Evolutionary conservation across 2,329 filamentous ascomycete species (phyloP), one percentile per base, ranked within the genome.

Genomic region (Aspergillus neoniger): DNA sequence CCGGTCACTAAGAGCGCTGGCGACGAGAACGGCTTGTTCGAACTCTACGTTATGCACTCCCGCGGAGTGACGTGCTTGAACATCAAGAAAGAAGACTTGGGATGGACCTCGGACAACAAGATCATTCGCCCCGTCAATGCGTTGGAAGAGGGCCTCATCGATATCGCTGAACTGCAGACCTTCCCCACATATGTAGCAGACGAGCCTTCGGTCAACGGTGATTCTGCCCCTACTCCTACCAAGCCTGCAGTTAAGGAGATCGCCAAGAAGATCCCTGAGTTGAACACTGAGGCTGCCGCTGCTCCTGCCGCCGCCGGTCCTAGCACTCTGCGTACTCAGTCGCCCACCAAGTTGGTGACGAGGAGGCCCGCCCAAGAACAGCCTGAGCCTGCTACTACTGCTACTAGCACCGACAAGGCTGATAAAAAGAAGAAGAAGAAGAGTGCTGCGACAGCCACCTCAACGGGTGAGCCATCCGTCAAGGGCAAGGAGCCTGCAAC

Each of bases 11-110:
- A 82, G 62, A 69, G 75, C 57, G 74, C 68, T 9, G 74, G 71
- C 14, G 79, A 89, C 21, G 90, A 95, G 65, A 86, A 86, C 15
- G 87, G 89, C 0, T 80, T 97, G 14, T 98, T 99, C 71, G 95
- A 99, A 80, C 83, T 99, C 9, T 99, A 99, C 74, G 90, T 92
- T 32, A 96, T 97, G 89, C 94, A 99, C 76, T 97, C 95, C 10
- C 96, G 92, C 79, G 95, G 95, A 63, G 92, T 98, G n/a, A 93
- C 93, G 17, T 94, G 91, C 69, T 76, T 98, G 56, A 88, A 88
- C 65, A 87, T 99, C 74, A 94, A 90, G 75, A 91, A 94, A 73
- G 86, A 88, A 55, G 94, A 98, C 76, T 82, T 99, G 52, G 95
- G 96, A 30, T 98, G 93, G 93, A 90, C 89, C 68, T 86, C 87